Conservation (phyloP, 2,329 filamentous ascomycete genomes). For the Tolypocladium paradoxum region DNA sequence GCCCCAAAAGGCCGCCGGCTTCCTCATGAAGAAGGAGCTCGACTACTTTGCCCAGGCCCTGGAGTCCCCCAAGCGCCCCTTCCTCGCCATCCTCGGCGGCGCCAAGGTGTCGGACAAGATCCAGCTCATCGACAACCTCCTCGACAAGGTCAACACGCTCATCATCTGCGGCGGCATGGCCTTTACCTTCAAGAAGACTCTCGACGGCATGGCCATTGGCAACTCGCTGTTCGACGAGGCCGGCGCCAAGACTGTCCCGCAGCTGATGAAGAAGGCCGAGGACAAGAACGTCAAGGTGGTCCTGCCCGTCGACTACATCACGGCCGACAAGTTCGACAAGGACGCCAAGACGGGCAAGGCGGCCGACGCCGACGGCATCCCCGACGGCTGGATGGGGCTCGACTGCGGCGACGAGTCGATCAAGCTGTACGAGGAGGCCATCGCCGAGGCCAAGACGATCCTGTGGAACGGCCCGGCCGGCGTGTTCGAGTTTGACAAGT, state of each 20-base stretch:
- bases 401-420: constrained; percentile 87
- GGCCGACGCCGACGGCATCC: constrained; percentile 80
- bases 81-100: constrained; percentile 96
- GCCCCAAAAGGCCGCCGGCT: constrained; percentile 92
- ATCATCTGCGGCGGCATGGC: constrained; percentile 97
- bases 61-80: constrained; percentile 84
- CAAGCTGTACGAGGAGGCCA: constrained; percentile 79
- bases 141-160: constrained; percentile 94
- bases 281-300: constrained; percentile 92
- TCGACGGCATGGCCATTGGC: constrained; percentile 81
- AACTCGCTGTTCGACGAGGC: constrained; percentile 88
- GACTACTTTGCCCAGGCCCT: constrained; percentile 98
- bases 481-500: constrained; percentile 95
- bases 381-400: constrained; percentile 95
- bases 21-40: constrained; percentile 99
- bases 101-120: constrained; percentile 99
- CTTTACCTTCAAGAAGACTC: constrained; percentile 99
- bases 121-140: constrained; percentile 96
- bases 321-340: constrained; percentile 85
- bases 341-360: constrained; percentile 74
- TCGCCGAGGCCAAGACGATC: constrained; percentile 84
- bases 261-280: constrained; percentile 91
- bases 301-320: constrained; percentile 90
- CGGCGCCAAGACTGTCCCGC: constrained; percentile 79
- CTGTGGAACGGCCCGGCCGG: constrained; percentile 98